These are phyloP conservation scores for Mucor velutinosus DNA, from an alignment of 371 early-diverging fungal genomes.

Conservation along the genomic window DNA sequence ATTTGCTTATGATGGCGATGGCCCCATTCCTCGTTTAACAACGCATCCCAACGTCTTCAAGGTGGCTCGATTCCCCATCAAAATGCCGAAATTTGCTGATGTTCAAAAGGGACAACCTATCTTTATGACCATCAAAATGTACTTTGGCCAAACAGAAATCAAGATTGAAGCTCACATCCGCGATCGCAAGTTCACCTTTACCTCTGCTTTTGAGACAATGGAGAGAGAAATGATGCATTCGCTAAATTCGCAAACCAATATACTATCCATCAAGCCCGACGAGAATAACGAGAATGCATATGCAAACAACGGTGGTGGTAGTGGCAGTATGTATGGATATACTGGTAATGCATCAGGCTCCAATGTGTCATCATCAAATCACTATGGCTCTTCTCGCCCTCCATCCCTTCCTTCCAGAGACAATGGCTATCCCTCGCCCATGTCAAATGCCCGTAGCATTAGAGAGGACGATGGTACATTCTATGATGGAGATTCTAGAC, in stretches of 20 bases:
- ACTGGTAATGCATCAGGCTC: slow-evolving; percentile 19
- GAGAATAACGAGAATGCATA: slow-evolving; percentile 14
- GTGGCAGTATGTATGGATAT: slow-evolving; percentile 14
- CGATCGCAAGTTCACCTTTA: slow-evolving; percentile 51
- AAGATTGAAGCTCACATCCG: slow-evolving; percentile 54
- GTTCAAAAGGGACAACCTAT: slow-evolving; percentile 48
- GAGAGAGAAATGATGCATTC: slow-evolving; percentile 37
- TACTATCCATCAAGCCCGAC: slow-evolving; percentile 31
- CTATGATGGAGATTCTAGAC: slow-evolving; percentile 39
- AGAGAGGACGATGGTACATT: slow-evolving; percentile 34
- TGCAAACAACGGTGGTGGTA: background rate
- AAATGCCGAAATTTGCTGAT: slow-evolving; percentile 52
- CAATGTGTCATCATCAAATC: slow-evolving; percentile 20
- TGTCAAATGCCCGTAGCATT: slow-evolving; percentile 25
- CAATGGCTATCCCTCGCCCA: slow-evolving; percentile 33
- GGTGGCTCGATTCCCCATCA: slow-evolving; percentile 53
- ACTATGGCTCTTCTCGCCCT: slow-evolving; percentile 21
- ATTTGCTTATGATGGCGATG: slow-evolving; percentile 54
- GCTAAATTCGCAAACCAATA: slow-evolving; percentile 25
- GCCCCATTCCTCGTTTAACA: slow-evolving; percentile 43
- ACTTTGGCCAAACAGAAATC: slow-evolving; percentile 57
- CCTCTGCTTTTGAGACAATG: slow-evolving; percentile 52
- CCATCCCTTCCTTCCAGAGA: slow-evolving; percentile 35
- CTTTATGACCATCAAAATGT: slow-evolving; percentile 59
- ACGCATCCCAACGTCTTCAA: slow-evolving; percentile 51